These are phyloP conservation scores for Saprolegnia diclina DNA, from an alignment of 352 stramenopile species.

Conservation along the genomic window DNA sequence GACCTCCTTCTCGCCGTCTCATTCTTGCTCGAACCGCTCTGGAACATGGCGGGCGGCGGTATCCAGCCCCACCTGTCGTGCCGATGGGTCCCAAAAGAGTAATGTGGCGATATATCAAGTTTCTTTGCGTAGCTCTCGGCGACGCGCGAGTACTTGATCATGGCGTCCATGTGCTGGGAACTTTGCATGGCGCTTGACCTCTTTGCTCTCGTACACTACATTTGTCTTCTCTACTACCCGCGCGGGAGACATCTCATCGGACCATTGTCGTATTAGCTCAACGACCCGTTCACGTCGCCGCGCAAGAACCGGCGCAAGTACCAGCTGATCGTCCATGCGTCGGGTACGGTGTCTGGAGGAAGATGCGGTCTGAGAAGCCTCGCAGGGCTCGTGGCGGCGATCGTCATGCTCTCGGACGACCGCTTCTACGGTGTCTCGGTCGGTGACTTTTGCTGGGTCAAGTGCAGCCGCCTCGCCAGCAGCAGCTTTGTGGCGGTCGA, in stretches of 20 bases:
- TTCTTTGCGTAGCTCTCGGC: constrained; percentile 40
- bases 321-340: constrained; percentile 42
- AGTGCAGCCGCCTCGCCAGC: constrained; percentile 38
- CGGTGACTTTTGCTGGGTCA: constrained; percentile 70
- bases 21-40: constrained; percentile 61
- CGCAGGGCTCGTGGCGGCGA: constrained; percentile 2
- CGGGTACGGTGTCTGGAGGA: constrained; percentile 26
- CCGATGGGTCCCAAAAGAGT: constrained; percentile 35
- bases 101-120: neutral
- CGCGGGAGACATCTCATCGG: neutral
- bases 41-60: constrained; percentile 38
- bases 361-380: neutral
- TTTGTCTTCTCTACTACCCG: neutral
- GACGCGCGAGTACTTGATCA: constrained; percentile 65
- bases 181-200: constrained; percentile 67
- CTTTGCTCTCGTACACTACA: constrained; percentile 49
- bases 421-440: constrained; percentile 56
- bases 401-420: constrained; percentile 29
- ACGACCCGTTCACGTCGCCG: constrained; percentile 73
- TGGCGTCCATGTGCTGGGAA: constrained; percentile 63
- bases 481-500: constrained; percentile 34
- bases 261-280: constrained; percentile 39
- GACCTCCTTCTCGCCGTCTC: constrained; percentile 61
- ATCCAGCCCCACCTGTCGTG: constrained; percentile 39
- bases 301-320: constrained; percentile 63